Evolutionary conservation across 768 basidiomycete species (phyloP).

Genomic region (Hypholoma sublateritium): DNA sequence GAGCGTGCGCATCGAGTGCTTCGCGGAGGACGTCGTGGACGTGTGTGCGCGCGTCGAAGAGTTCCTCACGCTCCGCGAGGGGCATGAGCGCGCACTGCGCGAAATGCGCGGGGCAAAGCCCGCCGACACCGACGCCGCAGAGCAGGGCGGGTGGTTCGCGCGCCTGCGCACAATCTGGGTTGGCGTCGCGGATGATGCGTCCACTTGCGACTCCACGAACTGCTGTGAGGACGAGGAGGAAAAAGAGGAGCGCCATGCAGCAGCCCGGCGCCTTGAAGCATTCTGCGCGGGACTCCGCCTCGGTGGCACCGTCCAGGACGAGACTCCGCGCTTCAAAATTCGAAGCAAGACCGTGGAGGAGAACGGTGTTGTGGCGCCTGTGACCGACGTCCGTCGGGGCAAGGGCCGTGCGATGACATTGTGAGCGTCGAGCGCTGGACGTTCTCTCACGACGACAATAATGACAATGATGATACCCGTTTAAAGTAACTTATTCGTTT

Average conservation of each 20-base stretch:
- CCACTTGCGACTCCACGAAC: not conserved
- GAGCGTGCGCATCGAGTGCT: constrained; percentile 55
- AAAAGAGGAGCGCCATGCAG: constrained; percentile 34
- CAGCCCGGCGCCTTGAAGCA: constrained; percentile 45
- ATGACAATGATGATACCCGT: not conserved
- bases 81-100: constrained; percentile 45
- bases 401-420: not conserved
- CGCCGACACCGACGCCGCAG: constrained; percentile 38
- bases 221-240: constrained; percentile 27
- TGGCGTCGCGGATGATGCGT: not conserved
- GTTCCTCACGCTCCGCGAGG: constrained; percentile 52
- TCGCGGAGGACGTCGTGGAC: constrained; percentile 64
- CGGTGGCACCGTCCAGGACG: constrained; percentile 29
- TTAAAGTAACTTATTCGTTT: not conserved
- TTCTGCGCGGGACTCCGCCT: constrained; percentile 50
- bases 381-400: not conserved
- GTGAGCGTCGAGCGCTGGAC: not conserved
- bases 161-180: constrained; percentile 11
- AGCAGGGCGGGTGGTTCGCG: constrained; percentile 10
- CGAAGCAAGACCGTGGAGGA: not conserved
- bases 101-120: constrained; percentile 35
- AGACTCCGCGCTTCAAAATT: not conserved
- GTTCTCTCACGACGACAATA: not conserved
- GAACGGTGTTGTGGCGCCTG: not conserved
- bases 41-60: constrained; percentile 55